Base-by-base conservation (phyloP, 495 filamentous ascomycete genomes). In the Aspergillus heteromorphus region DNA sequence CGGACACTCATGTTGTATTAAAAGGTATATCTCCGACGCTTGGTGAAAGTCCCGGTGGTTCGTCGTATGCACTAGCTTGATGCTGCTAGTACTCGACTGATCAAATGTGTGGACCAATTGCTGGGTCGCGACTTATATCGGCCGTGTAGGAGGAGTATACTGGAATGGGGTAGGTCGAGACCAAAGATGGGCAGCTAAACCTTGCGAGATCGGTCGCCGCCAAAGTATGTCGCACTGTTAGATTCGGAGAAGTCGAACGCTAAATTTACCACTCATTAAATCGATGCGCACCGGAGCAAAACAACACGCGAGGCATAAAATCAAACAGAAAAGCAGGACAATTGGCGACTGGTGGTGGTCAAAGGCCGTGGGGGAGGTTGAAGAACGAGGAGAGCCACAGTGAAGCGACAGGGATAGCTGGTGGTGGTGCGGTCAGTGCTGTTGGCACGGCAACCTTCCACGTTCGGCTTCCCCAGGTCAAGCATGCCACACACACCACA, bases 1-100 rank as follows among this genome's bases (percentile, higher is more conserved):
- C 90, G 83, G 20, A 96, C 88, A 53, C 73, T 78, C 75, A 78
- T 78, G 57, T 53, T 72, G 63, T 30, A 20, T 53, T 17, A 29
- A 16, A 0, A 23, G 8, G 11, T 11, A 18, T 23, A 20, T 36
- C n/a, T 38, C 13, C 11, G n/a, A n/a, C 11, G 11, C n/a, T 38
- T 38, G n/a, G 34, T 14, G 11, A n/a, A 14, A 38, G 13, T 38
- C 13, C n/a, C 34, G 13, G 34, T 9, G n/a, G 4, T 38, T 38
- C 6, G 34, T 38, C 34, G 8, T 38, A 38, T 38, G 10, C 23
- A 27, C 23, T 27, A 27, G 23, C 23, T 7, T 4, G 23, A 7
- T 27, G 23, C 23, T 7, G 3, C 23, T 43, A n/a, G n/a, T n/a
- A 14, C 42, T 29, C 21, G 19, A 14, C 27, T 6, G 14, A 29